Evolutionary conservation across 164 flowering plant genomes (phyloP).

Genomic region (Vitis rotundifolia): DNA sequence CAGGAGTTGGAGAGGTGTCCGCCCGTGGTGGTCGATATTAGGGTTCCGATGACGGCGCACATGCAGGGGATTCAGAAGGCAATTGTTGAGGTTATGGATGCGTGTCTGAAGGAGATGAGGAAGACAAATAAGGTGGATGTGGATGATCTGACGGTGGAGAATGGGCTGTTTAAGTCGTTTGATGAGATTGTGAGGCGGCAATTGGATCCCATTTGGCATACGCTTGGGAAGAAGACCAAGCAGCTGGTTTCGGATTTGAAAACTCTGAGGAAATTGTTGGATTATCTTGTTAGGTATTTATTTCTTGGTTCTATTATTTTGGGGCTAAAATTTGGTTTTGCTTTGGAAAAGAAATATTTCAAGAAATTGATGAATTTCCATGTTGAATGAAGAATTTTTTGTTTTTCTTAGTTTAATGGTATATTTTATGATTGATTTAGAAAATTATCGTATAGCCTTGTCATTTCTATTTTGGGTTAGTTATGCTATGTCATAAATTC

Average conservation of each 20-base stretch:
- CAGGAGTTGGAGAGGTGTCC: conserved; percentile 85
- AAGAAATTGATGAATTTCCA: no score
- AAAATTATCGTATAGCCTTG: no score
- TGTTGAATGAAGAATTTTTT: no score
- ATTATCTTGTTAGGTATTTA: conserved; percentile 85
- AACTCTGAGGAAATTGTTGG: conserved; percentile 88
- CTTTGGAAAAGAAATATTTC: neutral
- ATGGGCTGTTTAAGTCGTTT: conserved; percentile 90
- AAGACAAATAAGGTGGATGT: conserved; percentile 98
- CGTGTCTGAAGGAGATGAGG: conserved; percentile 95
- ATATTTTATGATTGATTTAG: no score
- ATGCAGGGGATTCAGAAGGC: conserved; percentile 95
- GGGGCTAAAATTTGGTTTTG: neutral
- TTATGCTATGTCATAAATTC: no score
- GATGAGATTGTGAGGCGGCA: conserved; percentile 95
- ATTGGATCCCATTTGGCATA: conserved; percentile 98
- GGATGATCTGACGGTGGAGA: conserved; percentile 95
- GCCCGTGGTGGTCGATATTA: conserved; percentile 77
- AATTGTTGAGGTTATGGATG: conserved; percentile 88
- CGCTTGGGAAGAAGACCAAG: conserved; percentile 86
- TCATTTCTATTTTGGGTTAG: no score
- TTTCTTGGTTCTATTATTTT: neutral
- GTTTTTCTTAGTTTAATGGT: no score
- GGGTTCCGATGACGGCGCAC: conserved; percentile 62
- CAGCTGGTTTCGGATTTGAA: conserved; percentile 95